Conservation (phyloP, 148 eudicot genomes). For the Nepenthes gracilis region DNA sequence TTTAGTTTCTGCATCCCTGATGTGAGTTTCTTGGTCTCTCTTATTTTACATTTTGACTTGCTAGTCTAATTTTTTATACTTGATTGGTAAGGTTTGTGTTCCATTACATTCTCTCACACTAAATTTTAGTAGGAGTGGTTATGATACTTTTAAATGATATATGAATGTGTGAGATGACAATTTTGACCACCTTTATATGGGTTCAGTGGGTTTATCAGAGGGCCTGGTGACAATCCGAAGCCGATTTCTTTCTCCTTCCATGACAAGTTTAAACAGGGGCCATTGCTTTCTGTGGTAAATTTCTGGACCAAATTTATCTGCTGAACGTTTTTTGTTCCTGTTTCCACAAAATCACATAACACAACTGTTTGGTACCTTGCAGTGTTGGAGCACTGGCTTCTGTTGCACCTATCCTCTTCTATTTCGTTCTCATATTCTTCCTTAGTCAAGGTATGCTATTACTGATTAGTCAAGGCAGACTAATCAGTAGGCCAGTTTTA, state of each 20-base stretch:
- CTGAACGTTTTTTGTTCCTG: neutral
- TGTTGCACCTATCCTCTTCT: constrained; percentile 93
- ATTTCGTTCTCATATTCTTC: constrained; percentile 55
- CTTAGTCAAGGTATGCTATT: constrained; percentile 38
- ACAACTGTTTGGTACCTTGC: constrained; percentile 9
- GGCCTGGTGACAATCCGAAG: constrained; percentile 79
- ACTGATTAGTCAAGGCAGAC: neutral
- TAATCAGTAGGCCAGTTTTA: no score
- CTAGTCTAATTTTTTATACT: neutral
- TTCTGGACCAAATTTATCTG: neutral
- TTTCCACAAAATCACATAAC: neutral
- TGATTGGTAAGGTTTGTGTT: neutral
- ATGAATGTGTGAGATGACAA: neutral
- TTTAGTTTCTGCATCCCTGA: constrained; percentile 65
- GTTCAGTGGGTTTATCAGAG: constrained; percentile 89
- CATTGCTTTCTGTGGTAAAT: constrained; percentile 87
- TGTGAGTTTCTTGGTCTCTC: constrained; percentile 40
- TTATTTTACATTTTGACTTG: neutral
- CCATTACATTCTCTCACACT: no score
- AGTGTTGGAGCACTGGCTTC: constrained; percentile 94
- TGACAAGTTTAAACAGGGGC: constrained; percentile 85
- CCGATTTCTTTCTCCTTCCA: constrained; percentile 79
- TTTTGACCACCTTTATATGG: constrained; percentile 5
- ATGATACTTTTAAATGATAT: neutral
- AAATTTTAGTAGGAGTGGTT: neutral